phyloP scores from a whole-genome alignment of 495 filamentous ascomycete genomes.

The Articulospora tetracladia region DNA sequence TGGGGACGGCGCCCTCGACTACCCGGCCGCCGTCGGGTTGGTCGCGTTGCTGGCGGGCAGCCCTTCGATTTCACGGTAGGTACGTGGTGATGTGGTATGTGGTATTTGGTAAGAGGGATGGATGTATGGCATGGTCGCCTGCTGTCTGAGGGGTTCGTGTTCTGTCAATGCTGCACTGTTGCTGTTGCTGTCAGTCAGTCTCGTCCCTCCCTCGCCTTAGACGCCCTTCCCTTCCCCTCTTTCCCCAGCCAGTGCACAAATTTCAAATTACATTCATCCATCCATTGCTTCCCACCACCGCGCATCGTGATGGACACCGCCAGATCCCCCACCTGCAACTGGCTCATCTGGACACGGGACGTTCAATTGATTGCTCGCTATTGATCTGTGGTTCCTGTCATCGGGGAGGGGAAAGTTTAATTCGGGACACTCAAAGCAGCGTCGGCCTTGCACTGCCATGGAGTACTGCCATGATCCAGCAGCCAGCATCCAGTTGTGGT shows the following conservation, averaged over 20 bases:
- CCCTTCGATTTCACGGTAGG: no score
- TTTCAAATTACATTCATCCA: no score
- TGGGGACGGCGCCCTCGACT: not conserved
- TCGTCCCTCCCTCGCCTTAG: no score
- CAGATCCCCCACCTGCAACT: not conserved
- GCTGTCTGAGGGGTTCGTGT: no score
- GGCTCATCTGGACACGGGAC: not conserved
- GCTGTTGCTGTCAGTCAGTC: not conserved
- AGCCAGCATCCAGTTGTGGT: no score
- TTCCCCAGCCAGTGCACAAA: no score
- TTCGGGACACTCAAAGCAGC: not conserved
- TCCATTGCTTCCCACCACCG: no score
- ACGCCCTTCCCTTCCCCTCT: not conserved
- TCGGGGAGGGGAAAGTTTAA: not conserved
- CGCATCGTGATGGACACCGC: not conserved
- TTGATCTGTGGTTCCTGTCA: not conserved
- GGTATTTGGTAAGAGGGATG: no score
- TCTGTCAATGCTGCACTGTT: not conserved
- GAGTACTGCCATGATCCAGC: not conserved
- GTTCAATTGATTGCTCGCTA: not conserved
- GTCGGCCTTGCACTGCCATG: not conserved
- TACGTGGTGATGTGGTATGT: no score
- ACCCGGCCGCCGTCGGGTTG: not conserved
- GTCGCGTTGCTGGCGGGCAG: no score
- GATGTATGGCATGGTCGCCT: no score